Evolutionary conservation across 163 green algal genomes (phyloP).

Genomic region (Trebouxia gelatinosa): DNA sequence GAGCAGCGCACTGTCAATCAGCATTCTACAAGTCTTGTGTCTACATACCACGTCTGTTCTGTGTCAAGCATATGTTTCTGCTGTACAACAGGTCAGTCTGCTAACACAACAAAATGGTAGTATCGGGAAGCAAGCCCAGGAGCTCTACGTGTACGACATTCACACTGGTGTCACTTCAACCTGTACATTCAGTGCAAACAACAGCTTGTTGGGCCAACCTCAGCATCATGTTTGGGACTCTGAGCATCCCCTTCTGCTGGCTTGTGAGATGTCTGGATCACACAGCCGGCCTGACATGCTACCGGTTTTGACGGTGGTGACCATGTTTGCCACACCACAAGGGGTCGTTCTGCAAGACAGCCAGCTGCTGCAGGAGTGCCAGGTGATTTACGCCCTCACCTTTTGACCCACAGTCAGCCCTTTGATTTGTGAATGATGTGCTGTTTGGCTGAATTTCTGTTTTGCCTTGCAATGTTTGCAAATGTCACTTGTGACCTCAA

Average conservation of each 20-base stretch:
- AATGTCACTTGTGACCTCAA: background rate
- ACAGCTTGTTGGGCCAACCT: conserved; percentile 31
- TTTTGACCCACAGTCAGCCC: no score
- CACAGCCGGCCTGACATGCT: background rate
- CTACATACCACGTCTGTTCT: background rate
- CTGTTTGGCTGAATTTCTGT: no score
- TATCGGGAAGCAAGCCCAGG: conserved; percentile 25
- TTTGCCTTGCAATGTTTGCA: background rate
- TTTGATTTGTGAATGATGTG: background rate
- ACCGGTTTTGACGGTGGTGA: conserved; percentile 46
- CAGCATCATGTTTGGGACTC: conserved; percentile 54
- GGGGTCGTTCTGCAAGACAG: conserved; percentile 67
- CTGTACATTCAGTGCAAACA: conserved; percentile 53
- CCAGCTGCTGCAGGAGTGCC: conserved; percentile 33
- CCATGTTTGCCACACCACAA: conserved; percentile 62
- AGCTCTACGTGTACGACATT: conserved; percentile 69
- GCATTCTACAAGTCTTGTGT: background rate
- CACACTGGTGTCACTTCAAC: conserved; percentile 49
- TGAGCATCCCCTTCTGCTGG: conserved; percentile 58
- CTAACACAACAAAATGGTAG: background rate
- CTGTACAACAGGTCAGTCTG: conserved; percentile 3
- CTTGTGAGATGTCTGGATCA: conserved; percentile 9
- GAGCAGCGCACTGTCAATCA: no score
- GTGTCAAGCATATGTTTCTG: background rate
- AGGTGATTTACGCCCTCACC: no score